phyloP scores from a whole-genome alignment of 2,329 filamentous ascomycete genomes.

The Juglanconis juglandina region DNA sequence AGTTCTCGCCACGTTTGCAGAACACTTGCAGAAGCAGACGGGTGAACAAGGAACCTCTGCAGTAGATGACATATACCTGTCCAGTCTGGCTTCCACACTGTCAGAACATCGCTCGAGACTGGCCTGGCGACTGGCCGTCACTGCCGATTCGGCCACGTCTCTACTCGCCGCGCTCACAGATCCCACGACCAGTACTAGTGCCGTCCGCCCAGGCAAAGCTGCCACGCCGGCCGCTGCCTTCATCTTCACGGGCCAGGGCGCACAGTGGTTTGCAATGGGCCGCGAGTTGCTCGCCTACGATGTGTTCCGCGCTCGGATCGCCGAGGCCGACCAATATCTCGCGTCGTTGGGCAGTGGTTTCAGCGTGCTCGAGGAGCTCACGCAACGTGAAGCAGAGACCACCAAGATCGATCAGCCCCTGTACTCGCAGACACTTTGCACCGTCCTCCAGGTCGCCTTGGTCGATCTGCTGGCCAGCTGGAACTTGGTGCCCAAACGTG shows the following conservation, averaged over 20 bases:
- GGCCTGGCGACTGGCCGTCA: conserved; percentile 11
- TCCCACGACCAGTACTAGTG: conserved; percentile 1
- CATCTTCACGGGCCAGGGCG: conserved; percentile 33
- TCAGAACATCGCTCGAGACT: conserved; percentile 12
- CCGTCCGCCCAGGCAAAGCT: conserved; percentile 7
- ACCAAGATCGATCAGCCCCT: conserved; percentile 25
- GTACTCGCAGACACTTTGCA: conserved; percentile 28
- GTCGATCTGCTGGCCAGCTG: conserved; percentile 25
- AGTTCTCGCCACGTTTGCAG: conserved; percentile 3
- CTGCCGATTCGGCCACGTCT: conserved; percentile 7
- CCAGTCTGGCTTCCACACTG: conserved; percentile 14
- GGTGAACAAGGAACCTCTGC: not conserved
- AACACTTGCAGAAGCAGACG: conserved; percentile 9
- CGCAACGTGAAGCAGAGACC: conserved; percentile 12
- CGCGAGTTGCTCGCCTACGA: conserved; percentile 22
- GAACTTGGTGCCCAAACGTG: conserved; percentile 19
- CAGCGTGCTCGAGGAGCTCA: conserved; percentile 25
- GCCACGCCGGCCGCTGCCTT: conserved; percentile 17
- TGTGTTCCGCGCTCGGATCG: conserved; percentile 19
- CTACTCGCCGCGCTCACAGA: conserved; percentile 1
- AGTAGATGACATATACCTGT: conserved; percentile 6
- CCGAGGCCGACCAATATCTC: conserved; percentile 7
- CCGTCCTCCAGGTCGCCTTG: conserved; percentile 35
- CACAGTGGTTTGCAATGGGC: conserved; percentile 30
- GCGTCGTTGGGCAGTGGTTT: not conserved